phyloP scores from a whole-genome alignment of 1,284 basidiomycete genomes.

The Microbotryum saponariae region DNA sequence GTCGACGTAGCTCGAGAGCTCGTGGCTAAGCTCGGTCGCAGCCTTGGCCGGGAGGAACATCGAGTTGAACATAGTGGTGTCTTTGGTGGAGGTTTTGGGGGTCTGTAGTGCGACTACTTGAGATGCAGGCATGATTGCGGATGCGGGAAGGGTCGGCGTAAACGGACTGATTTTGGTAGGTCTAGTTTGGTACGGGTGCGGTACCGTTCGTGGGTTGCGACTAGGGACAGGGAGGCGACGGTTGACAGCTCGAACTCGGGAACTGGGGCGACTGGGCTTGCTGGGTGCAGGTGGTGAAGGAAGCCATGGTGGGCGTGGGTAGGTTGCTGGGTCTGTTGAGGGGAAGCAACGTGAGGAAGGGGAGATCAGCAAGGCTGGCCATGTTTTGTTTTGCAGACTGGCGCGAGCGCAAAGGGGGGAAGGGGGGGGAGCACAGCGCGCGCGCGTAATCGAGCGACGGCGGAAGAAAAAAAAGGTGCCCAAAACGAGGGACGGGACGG shows the following conservation, averaged over 20 bases:
- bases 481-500: no score
- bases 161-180: neutral
- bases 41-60: conserved; percentile 10
- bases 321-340: conserved; percentile 7
- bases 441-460: neutral
- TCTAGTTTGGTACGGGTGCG: neutral
- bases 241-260: neutral
- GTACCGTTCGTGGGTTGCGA: neutral
- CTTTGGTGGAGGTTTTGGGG: conserved; percentile 12
- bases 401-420: neutral
- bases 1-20: conserved; percentile 29
- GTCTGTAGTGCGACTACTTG: neutral
- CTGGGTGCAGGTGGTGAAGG: conserved; percentile 6
- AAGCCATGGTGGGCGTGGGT: conserved; percentile 8
- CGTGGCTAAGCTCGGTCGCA: conserved; percentile 11
- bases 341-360: no score
- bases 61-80: conserved; percentile 4
- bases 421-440: neutral
- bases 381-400: no score
- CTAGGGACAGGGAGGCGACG: neutral
- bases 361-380: no score
- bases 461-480: neutral
- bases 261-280: no score
- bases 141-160: neutral
- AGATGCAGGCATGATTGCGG: neutral